Evolutionary conservation across 2,329 filamentous ascomycete species (phyloP).

Genomic region (Clonostachys rhizophaga): DNA sequence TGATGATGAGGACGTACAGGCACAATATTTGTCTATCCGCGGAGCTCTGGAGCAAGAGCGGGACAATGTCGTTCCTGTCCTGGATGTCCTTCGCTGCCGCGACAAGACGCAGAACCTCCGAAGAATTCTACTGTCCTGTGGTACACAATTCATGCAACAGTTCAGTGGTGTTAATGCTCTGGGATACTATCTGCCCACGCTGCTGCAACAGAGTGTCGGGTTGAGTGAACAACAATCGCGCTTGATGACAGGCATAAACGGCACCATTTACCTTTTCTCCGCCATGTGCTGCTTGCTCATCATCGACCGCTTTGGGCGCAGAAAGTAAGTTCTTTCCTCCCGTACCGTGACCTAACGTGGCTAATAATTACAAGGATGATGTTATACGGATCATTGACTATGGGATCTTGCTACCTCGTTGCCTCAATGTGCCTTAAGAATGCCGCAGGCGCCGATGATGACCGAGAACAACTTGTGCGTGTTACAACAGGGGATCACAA

Average conservation of each 20-base stretch:
- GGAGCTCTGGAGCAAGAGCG: conserved; percentile 26
- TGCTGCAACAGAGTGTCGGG: conserved; percentile 51
- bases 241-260: conserved; percentile 48
- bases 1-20: conserved; percentile 16
- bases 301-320: conserved; percentile 31
- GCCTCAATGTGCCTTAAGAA: conserved; percentile 23
- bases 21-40: conserved; percentile 27
- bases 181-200: conserved; percentile 44
- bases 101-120: conserved; percentile 30
- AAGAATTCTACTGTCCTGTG: conserved; percentile 29
- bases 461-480: conserved; percentile 17
- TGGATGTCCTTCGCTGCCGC: conserved; percentile 25
- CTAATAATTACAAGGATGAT: conserved; percentile 20
- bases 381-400: conserved; percentile 27
- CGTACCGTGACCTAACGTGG: neutral
- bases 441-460: conserved; percentile 13
- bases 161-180: conserved; percentile 37
- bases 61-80: conserved; percentile 19
- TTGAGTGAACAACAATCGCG: conserved; percentile 44
- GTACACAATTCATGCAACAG: conserved; percentile 41
- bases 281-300: conserved; percentile 29
- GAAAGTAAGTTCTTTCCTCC: conserved; percentile 19
- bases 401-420: conserved; percentile 27
- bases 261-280: conserved; percentile 27
- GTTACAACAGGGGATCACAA: neutral